Percentiles rank a stretch among this genome's conserved stretches.
Conservation (phyloP, 106 monocot genomes). For the Xerophyta viscosa region DNA sequence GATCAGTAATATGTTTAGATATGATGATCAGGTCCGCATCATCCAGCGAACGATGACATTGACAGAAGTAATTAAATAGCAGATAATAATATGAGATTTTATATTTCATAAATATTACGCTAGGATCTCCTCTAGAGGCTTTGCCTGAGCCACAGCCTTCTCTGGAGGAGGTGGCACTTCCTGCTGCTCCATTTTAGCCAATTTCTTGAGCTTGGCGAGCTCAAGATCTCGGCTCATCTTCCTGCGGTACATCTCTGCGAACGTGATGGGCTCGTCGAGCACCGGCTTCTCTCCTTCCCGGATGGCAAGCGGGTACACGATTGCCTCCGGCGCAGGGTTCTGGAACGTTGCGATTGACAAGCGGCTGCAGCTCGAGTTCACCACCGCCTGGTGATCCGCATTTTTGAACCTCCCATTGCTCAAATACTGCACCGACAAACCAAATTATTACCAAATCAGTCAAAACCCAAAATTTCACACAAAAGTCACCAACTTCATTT, state of each 20-base stretch:
- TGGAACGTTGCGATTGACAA: conserved; percentile 90
- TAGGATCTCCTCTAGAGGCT: conserved; percentile 37
- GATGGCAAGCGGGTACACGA: conserved; percentile 70
- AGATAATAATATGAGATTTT: no score
- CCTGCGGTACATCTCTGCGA: conserved; percentile 74
- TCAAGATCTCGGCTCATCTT: conserved; percentile 81
- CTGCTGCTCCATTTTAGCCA: conserved; percentile 39
- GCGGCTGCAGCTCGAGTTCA: conserved; percentile 73
- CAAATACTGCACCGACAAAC: conserved; percentile 59
- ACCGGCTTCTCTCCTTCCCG: conserved; percentile 74
- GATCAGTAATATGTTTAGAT: no score
- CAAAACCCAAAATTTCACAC: no score
- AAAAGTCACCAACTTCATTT: no score
- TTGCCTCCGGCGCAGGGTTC: conserved; percentile 76
- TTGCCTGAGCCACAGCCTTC: conserved; percentile 7
- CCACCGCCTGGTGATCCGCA: conserved; percentile 93
- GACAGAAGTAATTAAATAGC: no score
- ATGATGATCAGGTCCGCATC: no score
- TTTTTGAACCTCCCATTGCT: conserved; percentile 96
- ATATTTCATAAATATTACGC: conserved; percentile 42
- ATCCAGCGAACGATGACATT: no score
- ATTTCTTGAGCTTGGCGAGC: conserved; percentile 78
- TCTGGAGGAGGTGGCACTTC: conserved; percentile 11
- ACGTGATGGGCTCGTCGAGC: conserved; percentile 74
- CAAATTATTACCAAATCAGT: no score